Base-by-base conservation (phyloP, 2,329 filamentous ascomycete genomes). In the Ceratocystis cacaofunesta region DNA sequence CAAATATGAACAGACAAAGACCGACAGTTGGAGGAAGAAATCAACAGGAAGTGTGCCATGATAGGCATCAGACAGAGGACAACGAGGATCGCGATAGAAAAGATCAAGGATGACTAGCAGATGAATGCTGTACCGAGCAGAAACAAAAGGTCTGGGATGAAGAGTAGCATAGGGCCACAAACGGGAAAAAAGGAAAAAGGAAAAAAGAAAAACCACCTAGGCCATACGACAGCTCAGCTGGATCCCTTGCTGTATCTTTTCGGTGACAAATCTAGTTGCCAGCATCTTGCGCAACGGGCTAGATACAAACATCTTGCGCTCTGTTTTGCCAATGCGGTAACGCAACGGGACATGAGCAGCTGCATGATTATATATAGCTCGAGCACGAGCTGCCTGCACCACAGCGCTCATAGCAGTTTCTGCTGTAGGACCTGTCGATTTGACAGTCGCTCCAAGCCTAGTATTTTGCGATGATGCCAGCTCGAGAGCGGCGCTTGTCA, bases 261-360 rank as follows among this genome's bases (percentile, higher is more conserved):
- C 55, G 19, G n/a, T 58, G 12, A 58, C 55, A 36, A 58, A 36
- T 30, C 55, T 58, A 19, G 55, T 36, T 17, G 55, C 55, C 30
- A 58, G 10, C 55, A 58, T 58, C 55, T 58, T 58, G 55, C 55
- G 55, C 30, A 58, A 25, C 17, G 55, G 55, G 8, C 55, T 58
- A 22, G 55, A 58, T 17, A 58, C 55, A 32, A 32, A 30, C 55
- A 58, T 58, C 55, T 58, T 58, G 1, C 55, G 55, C 25, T 58
- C 55, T n/a, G 55, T n/a, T 30, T 58, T 58, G 25, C 55, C 55
- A 25, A 58, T 6, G 3, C 55, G 55, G 55, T 32, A n/a, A 17
- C 55, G 55, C 25, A 32, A 15, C 28, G 55, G 55, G 6, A 58
- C 25, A n/a, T 58, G 55, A 7, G 30, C 8, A 12, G 30, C 55